Conservation (phyloP, 1,284 basidiomycete species). For the Puccinia hordei region DNA sequence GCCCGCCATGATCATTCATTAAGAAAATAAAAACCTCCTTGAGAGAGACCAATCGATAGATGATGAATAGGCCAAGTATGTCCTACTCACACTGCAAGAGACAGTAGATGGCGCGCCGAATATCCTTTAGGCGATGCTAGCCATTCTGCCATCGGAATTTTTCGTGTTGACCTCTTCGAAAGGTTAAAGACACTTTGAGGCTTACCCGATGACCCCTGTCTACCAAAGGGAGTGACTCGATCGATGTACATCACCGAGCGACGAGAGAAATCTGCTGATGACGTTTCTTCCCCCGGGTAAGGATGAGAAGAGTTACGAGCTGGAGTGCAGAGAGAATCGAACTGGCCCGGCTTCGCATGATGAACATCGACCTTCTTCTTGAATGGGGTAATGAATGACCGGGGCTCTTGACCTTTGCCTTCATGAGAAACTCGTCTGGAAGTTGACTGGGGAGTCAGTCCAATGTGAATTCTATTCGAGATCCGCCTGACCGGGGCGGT, state of each 20-base stretch:
- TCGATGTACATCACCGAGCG: conserved; percentile 30
- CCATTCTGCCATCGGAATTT: conserved; percentile 28
- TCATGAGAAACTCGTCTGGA: not conserved
- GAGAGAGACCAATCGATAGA: not conserved
- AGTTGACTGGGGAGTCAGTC: conserved; percentile 38
- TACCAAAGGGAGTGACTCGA: conserved; percentile 6
- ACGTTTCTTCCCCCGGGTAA: not conserved
- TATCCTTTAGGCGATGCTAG: conserved; percentile 36
- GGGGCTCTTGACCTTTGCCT: not conserved
- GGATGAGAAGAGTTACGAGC: not conserved
- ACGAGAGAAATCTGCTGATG: not conserved
- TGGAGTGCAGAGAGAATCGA: conserved; percentile 1
- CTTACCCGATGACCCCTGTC: conserved; percentile 11
- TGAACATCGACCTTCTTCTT: conserved; percentile 19
- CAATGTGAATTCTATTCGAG: conserved; percentile 23
- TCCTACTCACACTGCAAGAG: conserved; percentile 40
- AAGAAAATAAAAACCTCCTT: not conserved
- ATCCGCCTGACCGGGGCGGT: conserved; percentile 13
- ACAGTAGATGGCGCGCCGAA: conserved; percentile 41
- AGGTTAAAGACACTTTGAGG: conserved; percentile 16
- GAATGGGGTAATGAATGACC: conserved; percentile 47
- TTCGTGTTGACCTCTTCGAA: not conserved
- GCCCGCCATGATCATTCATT: not conserved
- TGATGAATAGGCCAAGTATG: not conserved
- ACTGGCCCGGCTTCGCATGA: conserved; percentile 8